These are phyloP conservation scores for Pestalotiopsis sp. DNA, from an alignment of 2,329 filamentous ascomycete genomes.

Conservation along the genomic window DNA sequence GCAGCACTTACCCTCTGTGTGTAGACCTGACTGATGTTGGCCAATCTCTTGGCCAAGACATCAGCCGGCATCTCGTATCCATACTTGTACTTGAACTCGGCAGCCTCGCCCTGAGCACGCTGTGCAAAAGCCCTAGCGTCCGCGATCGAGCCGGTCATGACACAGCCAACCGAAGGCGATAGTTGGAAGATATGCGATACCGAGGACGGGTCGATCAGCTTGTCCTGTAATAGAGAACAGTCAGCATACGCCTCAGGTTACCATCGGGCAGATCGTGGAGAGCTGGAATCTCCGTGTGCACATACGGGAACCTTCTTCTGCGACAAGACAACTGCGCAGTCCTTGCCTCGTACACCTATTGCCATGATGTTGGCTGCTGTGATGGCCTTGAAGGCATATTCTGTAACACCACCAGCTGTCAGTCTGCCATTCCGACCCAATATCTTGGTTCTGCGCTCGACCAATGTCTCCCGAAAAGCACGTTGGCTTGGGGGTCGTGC, in stretches of 20 bases:
- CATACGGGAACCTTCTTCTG: constrained; percentile 99
- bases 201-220: constrained; percentile 95
- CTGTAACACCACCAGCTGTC: constrained; percentile 45
- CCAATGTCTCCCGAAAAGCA: neutral
- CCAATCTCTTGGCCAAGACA: constrained; percentile 91
- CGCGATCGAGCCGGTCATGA: constrained; percentile 98
- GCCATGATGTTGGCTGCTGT: constrained; percentile 99
- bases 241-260: constrained; percentile 31
- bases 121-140: constrained; percentile 93
- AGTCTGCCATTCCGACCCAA: neutral
- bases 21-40: constrained; percentile 99
- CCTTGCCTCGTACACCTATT: constrained; percentile 91
- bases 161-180: constrained; percentile 93
- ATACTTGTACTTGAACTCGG: constrained; percentile 97
- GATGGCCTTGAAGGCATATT: constrained; percentile 99
- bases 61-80: constrained; percentile 99
- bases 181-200: constrained; percentile 98
- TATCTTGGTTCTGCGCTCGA: neutral
- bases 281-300: constrained; percentile 26
- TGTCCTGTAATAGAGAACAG: constrained; percentile 65
- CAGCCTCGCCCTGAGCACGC: constrained; percentile 91
- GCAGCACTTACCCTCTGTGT: constrained; percentile 76
- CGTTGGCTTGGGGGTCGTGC: neutral
- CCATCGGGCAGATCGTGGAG: constrained; percentile 16
- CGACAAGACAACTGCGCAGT: constrained; percentile 94